phyloP scores from a whole-genome alignment of 2,329 filamentous ascomycete genomes.

The Colletotrichum phormii region DNA sequence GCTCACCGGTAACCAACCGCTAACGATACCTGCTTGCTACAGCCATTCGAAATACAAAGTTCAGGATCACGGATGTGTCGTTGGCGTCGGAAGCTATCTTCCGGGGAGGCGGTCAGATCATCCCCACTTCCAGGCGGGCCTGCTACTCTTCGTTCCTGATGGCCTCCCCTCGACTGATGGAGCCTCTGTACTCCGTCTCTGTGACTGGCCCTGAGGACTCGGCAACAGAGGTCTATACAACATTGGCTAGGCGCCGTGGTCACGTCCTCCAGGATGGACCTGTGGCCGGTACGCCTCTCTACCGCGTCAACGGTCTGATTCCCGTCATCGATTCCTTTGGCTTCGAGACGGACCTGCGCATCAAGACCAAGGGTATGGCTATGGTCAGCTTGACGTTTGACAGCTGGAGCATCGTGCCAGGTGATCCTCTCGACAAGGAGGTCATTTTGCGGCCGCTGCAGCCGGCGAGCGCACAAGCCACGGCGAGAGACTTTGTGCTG shows the following conservation, averaged over 20 bases:
- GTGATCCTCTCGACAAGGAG: slow-evolving; percentile 91
- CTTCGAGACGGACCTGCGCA: slow-evolving; percentile 96
- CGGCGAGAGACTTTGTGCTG: slow-evolving; percentile 93
- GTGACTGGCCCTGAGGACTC: slow-evolving; percentile 94
- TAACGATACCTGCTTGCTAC: slow-evolving; percentile 42
- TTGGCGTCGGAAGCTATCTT: slow-evolving; percentile 93
- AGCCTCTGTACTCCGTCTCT: slow-evolving; percentile 91
- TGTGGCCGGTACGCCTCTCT: slow-evolving; percentile 93
- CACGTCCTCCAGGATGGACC: slow-evolving; percentile 96
- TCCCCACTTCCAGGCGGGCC: slow-evolving; percentile 90
- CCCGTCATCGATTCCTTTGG: slow-evolving; percentile 98
- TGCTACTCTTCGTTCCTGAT: slow-evolving; percentile 98
- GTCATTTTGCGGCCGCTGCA: slow-evolving; percentile 86
- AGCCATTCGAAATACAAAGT: slow-evolving; percentile 98
- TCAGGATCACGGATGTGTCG: slow-evolving; percentile 91
- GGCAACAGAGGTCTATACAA: slow-evolving; percentile 90
- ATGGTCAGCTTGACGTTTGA: slow-evolving; percentile 95
- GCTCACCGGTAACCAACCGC: slow-evolving; percentile 37
- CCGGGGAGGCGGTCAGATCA: slow-evolving; percentile 95
- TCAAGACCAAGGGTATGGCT: slow-evolving; percentile 93
- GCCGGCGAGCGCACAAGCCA: slow-evolving; percentile 87
- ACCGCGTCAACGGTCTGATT: slow-evolving; percentile 89
- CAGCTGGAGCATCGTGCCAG: slow-evolving; percentile 94
- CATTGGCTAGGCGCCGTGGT: slow-evolving; percentile 86
- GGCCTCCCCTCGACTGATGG: slow-evolving; percentile 96